Base-by-base conservation (phyloP, 768 basidiomycete genomes). In the Rhizopogon roseolus region DNA sequence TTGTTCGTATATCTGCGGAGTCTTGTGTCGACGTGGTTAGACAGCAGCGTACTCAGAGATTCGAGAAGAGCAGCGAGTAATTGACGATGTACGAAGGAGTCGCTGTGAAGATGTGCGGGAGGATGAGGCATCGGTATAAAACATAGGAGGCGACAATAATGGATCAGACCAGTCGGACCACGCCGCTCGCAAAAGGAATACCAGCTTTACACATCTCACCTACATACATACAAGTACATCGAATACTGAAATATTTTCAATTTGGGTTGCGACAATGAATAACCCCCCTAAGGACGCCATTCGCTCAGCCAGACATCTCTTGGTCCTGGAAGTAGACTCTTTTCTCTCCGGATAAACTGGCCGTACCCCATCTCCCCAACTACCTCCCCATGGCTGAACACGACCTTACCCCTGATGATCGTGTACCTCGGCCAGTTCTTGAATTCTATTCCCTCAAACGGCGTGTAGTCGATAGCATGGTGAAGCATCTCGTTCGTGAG, bases 401-500 rank as follows among this genome's bases (percentile, higher is more conserved):
- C 60, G 14, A 61, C 53, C 37, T 54, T 40, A 3, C 60, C 60
- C 4, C 60, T 44, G 27, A 61, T 54, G 13, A 61, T 53, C 3
- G 66, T 67, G 22, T 57, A 37, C 41, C 64, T 58, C 4, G 71
- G 71, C 71, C 71, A 72, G 53, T 72, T 67, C 13, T 60, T 41
- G 27, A 72, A 58, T 19, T 55, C 53, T 45, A 69, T 62, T 7
- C 66, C 71, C 53, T 72, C 71, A 54, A 63, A 72, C 2, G 71
- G 71, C 4, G 71, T 71, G 57, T 72, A 70, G 49, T 70, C 69
- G 49, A 64, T 60, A 40, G 60, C 53, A 50, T 62, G 59, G 32
- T 70, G 59, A 7, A 71, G 54, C 57, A 64, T 64, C 17, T 62
- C 54, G 45, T 66, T 63, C 1, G 43, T 59, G 29, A 69, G 53